A percentile compares a stretch with the other conserved stretches of the same genome.
phyloP scores from a whole-genome alignment of 2,329 filamentous ascomycete species.

The Nigrograna mackinnonii region DNA sequence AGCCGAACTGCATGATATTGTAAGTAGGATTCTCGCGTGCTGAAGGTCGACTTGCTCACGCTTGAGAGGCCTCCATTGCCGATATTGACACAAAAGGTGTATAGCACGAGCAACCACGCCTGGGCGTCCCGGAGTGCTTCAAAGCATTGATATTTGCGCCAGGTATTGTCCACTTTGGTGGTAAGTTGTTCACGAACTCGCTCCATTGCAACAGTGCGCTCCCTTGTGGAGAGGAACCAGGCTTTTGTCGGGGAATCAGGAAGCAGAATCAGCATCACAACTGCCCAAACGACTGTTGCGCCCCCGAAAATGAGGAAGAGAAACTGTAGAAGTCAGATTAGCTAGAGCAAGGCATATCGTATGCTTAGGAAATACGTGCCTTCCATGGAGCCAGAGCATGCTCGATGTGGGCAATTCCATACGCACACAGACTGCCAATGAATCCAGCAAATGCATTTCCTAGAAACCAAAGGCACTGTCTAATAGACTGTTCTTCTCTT shows the following conservation, averaged over 20 bases:
- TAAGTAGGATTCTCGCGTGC: too few species aligned
- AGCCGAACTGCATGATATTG: too few species aligned
- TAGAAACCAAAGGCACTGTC: constrained; percentile 62
- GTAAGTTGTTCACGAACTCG: too few species aligned
- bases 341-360: too few species aligned
- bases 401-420: constrained; percentile 62
- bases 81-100: too few species aligned
- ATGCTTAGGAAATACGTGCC: too few species aligned
- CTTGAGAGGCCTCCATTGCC: too few species aligned
- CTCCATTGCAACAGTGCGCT: constrained; percentile 63
- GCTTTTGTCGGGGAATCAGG: constrained; percentile 67
- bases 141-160: too few species aligned
- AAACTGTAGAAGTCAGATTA: too few species aligned
- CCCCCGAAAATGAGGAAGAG: constrained; percentile 41
- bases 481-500: constrained; percentile 60
- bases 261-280: constrained; percentile 58
- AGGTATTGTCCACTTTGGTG: too few species aligned
- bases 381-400: constrained; percentile 38
- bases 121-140: constrained; percentile 62
- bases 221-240: constrained; percentile 59
- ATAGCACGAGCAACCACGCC: too few species aligned
- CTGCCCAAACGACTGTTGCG: constrained; percentile 56
- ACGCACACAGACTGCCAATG: constrained; percentile 58
- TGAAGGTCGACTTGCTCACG: too few species aligned
- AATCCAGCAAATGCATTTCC: constrained; percentile 65